A percentile compares a stretch with the other conserved stretches of the same genome.
These are phyloP conservation scores for Sarcodon aspratus DNA, from an alignment of 768 basidiomycete genomes.

Conservation along the genomic window DNA sequence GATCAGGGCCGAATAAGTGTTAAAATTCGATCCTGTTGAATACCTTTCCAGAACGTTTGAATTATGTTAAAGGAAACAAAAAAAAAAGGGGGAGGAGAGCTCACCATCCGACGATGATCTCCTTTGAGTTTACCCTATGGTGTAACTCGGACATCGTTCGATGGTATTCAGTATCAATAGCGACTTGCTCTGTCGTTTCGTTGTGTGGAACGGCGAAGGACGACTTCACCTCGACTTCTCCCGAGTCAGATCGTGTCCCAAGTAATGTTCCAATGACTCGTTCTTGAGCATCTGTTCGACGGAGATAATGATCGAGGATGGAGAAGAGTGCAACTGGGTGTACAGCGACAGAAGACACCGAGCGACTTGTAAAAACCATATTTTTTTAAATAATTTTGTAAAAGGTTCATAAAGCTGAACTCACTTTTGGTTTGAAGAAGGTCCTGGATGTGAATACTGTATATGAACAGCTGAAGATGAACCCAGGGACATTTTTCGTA, in stretches of 20 bases:
- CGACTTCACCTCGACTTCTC: slow-evolving; percentile 60
- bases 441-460: slow-evolving; percentile 20
- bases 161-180: slow-evolving; percentile 96
- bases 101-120: slow-evolving; percentile 92
- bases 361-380: slow-evolving; percentile 32
- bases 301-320: slow-evolving; percentile 94
- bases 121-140: slow-evolving; percentile 73
- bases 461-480: slow-evolving; percentile 35
- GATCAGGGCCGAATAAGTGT: slow-evolving; percentile 92
- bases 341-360: slow-evolving; percentile 66
- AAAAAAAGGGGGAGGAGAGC: slow-evolving; percentile 22
- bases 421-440: slow-evolving; percentile 12
- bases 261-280: slow-evolving; percentile 95
- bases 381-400: not conserved
- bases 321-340: slow-evolving; percentile 91
- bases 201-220: slow-evolving; percentile 90
- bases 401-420: slow-evolving; percentile 19
- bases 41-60: slow-evolving; percentile 42
- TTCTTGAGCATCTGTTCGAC: slow-evolving; percentile 68
- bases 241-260: slow-evolving; percentile 54
- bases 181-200: slow-evolving; percentile 87
- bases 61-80: not conserved
- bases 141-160: slow-evolving; percentile 87
- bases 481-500: slow-evolving; percentile 35
- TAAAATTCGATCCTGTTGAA: slow-evolving; percentile 82